Base-by-base conservation (phyloP, 148 eudicot genomes). In the Linanthus parryae region DNA sequence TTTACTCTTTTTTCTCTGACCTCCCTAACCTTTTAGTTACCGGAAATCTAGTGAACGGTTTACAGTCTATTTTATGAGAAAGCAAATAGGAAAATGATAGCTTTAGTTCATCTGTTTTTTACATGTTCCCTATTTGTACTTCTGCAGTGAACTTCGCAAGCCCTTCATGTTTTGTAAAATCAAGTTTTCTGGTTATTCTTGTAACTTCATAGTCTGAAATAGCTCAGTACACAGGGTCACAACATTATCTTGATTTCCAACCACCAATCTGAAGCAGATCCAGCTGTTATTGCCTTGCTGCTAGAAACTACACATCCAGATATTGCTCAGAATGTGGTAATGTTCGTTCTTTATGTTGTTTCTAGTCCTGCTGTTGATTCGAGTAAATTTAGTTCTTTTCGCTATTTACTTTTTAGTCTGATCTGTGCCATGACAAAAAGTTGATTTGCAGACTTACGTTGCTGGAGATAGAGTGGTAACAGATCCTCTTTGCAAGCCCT, bases 221-320 rank as follows among this genome's bases (percentile, higher is more conserved):
- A 27, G 37, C 26, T 27, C 26, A n/a, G 57, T 54, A 54, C 65
- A 70, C 79, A 94, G 99, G 99, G 99, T 13, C 88, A 94, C 37
- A 94, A 94, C 47, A 50, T 94, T 64, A 61, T 94, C 70, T 78
- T 94, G 67, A 94, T 94, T 56, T 94, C 99, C 66, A 94, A 94
- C 76, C 99, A 94, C 67, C 99, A 94, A 78, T 63, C 75, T 35
- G 99, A 94, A 80, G 96, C 99, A 63, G 99, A 94, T 71, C 99
- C 99, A 61, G 99, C 96, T 58, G 72, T 88, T 50, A 88, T 94
- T 52, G 79, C 84, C 27, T 68, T 88, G 75, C 82, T 94, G 50
- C 75, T 94, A 56, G 96, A 94, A 72, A 57, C 79, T 60, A 78
- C 84, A 52, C 56, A 55, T 73, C 73, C 92, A 22, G 45, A 56